Percentiles rank a stretch among this genome's conserved stretches.
phyloP scores from a whole-genome alignment of 495 filamentous ascomycete genomes.

The Penicillium paxilli region DNA sequence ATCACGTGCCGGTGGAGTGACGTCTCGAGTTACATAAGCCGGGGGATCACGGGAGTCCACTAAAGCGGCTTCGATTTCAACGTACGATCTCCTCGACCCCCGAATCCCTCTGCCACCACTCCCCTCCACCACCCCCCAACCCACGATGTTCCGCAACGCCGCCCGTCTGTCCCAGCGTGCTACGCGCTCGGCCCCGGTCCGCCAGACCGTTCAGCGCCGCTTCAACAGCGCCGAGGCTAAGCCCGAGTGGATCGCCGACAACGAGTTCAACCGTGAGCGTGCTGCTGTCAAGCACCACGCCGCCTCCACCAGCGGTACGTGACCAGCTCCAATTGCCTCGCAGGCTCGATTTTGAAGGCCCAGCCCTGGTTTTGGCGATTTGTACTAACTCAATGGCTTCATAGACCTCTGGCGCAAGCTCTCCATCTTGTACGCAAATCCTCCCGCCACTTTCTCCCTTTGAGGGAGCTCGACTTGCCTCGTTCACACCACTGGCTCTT shows the following conservation, averaged over 20 bases:
- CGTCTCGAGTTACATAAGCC: conserved; percentile 46
- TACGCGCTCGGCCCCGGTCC: conserved; percentile 56
- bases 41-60: conserved; percentile 44
- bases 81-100: conserved; percentile 34
- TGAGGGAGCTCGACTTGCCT: background rate
- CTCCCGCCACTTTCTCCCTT: background rate
- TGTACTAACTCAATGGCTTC: conserved; percentile 36
- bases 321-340: conserved; percentile 2
- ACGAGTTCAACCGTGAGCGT: conserved; percentile 85
- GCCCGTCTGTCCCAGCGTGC: conserved; percentile 60
- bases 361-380: background rate
- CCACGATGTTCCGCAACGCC: conserved; percentile 64
- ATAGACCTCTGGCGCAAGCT: conserved; percentile 92
- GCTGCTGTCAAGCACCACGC: conserved; percentile 84
- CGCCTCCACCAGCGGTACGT: conserved; percentile 71
- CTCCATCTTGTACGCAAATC: conserved; percentile 76
- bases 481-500: background rate
- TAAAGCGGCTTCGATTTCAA: conserved; percentile 40
- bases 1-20: conserved; percentile 23
- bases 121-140: conserved; percentile 19
- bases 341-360: background rate
- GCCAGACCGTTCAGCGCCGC: conserved; percentile 64
- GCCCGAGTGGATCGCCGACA: conserved; percentile 62
- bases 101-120: conserved; percentile 11
- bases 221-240: conserved; percentile 58